phyloP scores from a whole-genome alignment of 495 filamentous ascomycete genomes.

The Penicillium ochrochloron region DNA sequence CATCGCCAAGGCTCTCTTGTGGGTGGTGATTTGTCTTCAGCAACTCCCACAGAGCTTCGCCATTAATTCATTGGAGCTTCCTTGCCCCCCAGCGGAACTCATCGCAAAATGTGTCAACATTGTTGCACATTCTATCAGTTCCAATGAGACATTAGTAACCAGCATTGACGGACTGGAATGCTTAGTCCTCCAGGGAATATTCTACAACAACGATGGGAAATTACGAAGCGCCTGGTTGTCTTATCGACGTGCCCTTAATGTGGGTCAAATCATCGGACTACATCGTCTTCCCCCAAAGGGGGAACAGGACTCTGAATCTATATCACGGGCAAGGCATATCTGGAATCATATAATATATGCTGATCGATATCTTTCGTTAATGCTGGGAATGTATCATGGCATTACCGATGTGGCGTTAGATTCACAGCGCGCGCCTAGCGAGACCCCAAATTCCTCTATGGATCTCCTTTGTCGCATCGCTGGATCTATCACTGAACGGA shows the following conservation, averaged over 20 bases:
- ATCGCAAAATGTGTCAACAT: constrained; percentile 13
- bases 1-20: constrained; percentile 17
- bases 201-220: constrained; percentile 28
- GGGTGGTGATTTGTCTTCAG: constrained; percentile 19
- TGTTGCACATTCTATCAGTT: constrained; percentile 5
- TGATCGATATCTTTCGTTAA: constrained; percentile 24
- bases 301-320: neutral
- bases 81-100: constrained; percentile 9
- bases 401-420: constrained; percentile 18
- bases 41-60: constrained; percentile 18
- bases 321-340: constrained; percentile 9
- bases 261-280: constrained; percentile 26
- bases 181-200: constrained; percentile 24
- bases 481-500: constrained; percentile 54
- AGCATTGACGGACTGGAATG: constrained; percentile 28
- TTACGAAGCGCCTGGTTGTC: constrained; percentile 28
- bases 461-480: constrained; percentile 33
- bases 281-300: constrained; percentile 11
- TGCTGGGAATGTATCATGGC: constrained; percentile 23
- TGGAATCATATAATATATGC: constrained; percentile 20
- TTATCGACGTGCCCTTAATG: constrained; percentile 24
- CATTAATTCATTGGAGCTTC: constrained; percentile 8
- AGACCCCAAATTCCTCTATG: constrained; percentile 11
- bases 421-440: neutral
- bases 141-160: constrained; percentile 23